Conservation (phyloP, 768 basidiomycete genomes). For the Suillus luteus region DNA sequence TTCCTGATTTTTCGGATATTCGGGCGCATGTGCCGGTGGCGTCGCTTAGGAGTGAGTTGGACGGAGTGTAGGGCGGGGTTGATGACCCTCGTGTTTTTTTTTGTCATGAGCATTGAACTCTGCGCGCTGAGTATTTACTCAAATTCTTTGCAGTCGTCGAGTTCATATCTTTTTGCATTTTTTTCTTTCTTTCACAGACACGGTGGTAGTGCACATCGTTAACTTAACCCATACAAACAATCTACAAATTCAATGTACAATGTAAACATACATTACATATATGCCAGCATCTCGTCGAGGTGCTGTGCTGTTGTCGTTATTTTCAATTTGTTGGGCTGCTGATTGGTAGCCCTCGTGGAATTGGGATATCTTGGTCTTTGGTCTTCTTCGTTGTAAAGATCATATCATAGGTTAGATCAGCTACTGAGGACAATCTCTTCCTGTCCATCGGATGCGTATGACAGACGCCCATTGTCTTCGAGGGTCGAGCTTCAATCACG, state of each 20-base stretch:
- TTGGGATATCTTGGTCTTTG: neutral
- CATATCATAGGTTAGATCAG: too few relatives aligned
- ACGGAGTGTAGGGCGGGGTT: neutral
- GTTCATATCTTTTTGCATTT: neutral
- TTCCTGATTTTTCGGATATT: slow-evolving; percentile 14
- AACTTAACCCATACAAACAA: neutral
- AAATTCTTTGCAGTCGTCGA: neutral
- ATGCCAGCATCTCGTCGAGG: neutral
- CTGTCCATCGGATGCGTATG: too few relatives aligned
- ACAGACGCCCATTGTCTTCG: too few relatives aligned
- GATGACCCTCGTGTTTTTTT: neutral
- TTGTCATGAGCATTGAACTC: neutral
- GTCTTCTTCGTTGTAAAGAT: too few relatives aligned
- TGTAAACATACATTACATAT: neutral
- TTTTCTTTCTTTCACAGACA: neutral
- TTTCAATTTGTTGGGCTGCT: neutral
- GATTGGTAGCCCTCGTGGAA: neutral
- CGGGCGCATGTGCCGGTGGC: slow-evolving; percentile 43
- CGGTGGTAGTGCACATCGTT: neutral
- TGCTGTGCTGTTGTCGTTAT: neutral
- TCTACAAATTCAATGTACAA: slow-evolving; percentile 1
- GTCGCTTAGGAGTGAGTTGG: slow-evolving; percentile 45
- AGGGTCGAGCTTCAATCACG: neutral
- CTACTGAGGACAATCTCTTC: too few relatives aligned
- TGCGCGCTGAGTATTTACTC: neutral